Evolutionary conservation across 768 basidiomycete species (phyloP).

Genomic region (Leucocoprinus sp.): DNA sequence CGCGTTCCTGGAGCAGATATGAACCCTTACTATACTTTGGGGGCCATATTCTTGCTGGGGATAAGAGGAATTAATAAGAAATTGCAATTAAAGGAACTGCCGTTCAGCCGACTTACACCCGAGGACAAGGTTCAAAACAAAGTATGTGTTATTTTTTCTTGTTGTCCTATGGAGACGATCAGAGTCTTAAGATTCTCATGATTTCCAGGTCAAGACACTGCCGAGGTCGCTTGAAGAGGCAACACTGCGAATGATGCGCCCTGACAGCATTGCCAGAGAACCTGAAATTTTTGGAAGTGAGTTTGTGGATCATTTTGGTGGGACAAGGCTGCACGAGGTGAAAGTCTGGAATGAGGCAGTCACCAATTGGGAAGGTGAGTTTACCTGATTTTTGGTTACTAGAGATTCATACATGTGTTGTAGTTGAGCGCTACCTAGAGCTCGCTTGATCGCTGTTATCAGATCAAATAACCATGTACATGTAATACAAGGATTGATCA

Average conservation of each 20-base stretch:
- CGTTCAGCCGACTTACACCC: slow-evolving; percentile 50
- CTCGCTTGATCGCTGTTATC: slow-evolving; percentile 38
- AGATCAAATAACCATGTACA: background rate
- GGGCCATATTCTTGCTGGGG: slow-evolving; percentile 83
- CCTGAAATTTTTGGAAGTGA: slow-evolving; percentile 65
- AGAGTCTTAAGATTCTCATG: no score
- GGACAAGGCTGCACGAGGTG: slow-evolving; percentile 91
- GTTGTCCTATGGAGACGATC: no score
- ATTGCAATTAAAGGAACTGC: slow-evolving; percentile 57
- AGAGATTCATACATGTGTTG: slow-evolving; percentile 10
- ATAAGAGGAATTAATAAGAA: slow-evolving; percentile 81
- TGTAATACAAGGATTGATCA: background rate
- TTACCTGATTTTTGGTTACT: background rate
- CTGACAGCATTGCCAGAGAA: slow-evolving; percentile 77
- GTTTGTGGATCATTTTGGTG: slow-evolving; percentile 92
- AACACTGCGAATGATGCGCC: slow-evolving; percentile 69
- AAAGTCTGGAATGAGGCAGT: slow-evolving; percentile 82
- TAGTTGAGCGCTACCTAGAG: slow-evolving; percentile 84
- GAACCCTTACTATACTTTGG: slow-evolving; percentile 86
- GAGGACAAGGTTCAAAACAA: slow-evolving; percentile 54
- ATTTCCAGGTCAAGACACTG: slow-evolving; percentile 69
- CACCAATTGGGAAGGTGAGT: slow-evolving; percentile 87
- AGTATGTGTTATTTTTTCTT: slow-evolving; percentile 21
- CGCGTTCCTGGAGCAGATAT: slow-evolving; percentile 96
- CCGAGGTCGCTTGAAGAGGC: slow-evolving; percentile 76